Percentiles rank a stretch among this genome's conserved stretches.
Conservation (phyloP, 768 basidiomycete species). For the Lenzites betulinus region DNA sequence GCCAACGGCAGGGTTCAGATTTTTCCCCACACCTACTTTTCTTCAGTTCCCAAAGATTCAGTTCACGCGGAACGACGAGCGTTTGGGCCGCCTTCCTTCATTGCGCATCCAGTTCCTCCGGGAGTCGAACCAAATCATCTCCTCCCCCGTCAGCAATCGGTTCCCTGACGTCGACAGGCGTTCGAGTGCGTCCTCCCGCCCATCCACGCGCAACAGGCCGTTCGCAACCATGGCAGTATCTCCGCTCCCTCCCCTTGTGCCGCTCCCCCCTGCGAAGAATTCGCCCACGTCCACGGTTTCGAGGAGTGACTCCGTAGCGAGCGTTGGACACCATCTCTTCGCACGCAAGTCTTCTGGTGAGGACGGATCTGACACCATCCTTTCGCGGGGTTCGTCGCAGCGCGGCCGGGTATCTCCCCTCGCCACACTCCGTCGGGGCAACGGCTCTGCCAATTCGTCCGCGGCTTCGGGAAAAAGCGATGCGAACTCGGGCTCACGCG, state of each 20-base stretch:
- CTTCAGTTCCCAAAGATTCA: slow-evolving; percentile 3
- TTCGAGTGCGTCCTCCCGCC: not conserved
- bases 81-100: slow-evolving; percentile 14
- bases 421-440: not conserved
- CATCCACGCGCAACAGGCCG: slow-evolving; percentile 14
- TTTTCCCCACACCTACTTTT: not conserved
- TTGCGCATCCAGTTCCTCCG: slow-evolving; percentile 17
- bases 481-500: not conserved
- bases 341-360: slow-evolving; percentile 15
- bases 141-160: not conserved
- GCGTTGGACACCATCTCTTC: slow-evolving; percentile 16
- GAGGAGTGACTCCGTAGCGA: slow-evolving; percentile 2
- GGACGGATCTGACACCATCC: not conserved
- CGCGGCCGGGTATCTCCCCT: not conserved
- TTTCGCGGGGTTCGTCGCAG: slow-evolving; percentile 18
- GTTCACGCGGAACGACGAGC: slow-evolving; percentile 4
- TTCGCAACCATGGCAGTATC: slow-evolving; percentile 14
- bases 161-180: not conserved
- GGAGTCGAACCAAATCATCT: slow-evolving; percentile 12
- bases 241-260: not conserved
- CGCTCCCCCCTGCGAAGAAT: not conserved
- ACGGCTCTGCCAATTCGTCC: slow-evolving; percentile 2
- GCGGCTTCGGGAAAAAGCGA: not conserved
- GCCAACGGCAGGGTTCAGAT: not conserved
- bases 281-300: not conserved